These are phyloP conservation scores for Ascochyta rabiei DNA, from an alignment of 2,329 filamentous ascomycete species.

Conservation along the genomic window DNA sequence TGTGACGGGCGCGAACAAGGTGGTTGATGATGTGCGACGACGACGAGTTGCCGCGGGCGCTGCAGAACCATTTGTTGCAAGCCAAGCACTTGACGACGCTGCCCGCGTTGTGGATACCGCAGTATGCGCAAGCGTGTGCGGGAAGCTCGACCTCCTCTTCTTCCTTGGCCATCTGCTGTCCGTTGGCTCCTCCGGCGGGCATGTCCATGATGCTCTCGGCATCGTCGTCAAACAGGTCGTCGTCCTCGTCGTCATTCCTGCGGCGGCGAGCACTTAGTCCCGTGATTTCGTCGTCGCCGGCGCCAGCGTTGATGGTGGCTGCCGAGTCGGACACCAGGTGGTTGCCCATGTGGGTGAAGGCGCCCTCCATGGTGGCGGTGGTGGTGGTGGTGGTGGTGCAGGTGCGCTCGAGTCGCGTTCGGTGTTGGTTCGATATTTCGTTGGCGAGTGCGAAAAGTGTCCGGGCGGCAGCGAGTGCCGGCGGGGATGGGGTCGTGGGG, in stretches of 20 bases:
- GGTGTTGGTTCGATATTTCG: slow-evolving; percentile 16
- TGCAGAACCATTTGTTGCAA: slow-evolving; percentile 99
- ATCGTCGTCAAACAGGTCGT: slow-evolving; percentile 79
- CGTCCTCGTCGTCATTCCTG: slow-evolving; percentile 85
- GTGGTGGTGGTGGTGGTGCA: slow-evolving; percentile 16
- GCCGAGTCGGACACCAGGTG: slow-evolving; percentile 84
- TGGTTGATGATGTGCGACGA: slow-evolving; percentile 99
- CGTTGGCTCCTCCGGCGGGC: slow-evolving; percentile 76
- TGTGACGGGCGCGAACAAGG: slow-evolving; percentile 93
- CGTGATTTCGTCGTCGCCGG: slow-evolving; percentile 84
- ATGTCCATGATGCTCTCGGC: slow-evolving; percentile 77
- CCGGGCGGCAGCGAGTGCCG: slow-evolving; percentile 11
- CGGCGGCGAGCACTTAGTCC: slow-evolving; percentile 72
- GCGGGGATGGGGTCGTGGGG: slow-evolving; percentile 13
- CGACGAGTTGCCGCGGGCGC: slow-evolving; percentile 92
- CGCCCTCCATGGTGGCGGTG: slow-evolving; percentile 71
- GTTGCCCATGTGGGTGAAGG: slow-evolving; percentile 87
- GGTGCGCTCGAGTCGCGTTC: slow-evolving; percentile 10
- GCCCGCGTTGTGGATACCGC: slow-evolving; percentile 93
- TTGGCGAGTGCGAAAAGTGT: slow-evolving; percentile 13
- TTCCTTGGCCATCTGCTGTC: slow-evolving; percentile 56
- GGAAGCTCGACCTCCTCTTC: slow-evolving; percentile 88
- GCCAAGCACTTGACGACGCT: slow-evolving; percentile 95
- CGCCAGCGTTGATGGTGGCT: slow-evolving; percentile 85
- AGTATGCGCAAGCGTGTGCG: slow-evolving; percentile 90